Percentiles rank a stretch among this genome's conserved stretches.
These are phyloP conservation scores for Trichodelitschia bisporula DNA, from an alignment of 495 filamentous ascomycete species.

Conservation along the genomic window DNA sequence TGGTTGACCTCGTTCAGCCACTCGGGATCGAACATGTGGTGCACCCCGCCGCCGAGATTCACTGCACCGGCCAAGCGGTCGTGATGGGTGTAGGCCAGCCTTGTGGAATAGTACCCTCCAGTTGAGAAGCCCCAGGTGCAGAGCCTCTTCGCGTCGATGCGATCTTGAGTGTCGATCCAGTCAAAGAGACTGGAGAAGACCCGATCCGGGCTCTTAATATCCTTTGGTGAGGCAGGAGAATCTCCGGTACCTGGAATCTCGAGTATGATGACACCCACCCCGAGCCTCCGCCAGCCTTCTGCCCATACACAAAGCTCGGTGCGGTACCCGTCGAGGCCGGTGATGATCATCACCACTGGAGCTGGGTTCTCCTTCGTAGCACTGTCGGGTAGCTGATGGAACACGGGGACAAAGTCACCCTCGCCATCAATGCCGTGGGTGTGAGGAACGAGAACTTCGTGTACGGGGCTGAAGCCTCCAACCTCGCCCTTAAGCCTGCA, in stretches of 20 bases:
- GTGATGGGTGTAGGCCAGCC: slow-evolving; percentile 46
- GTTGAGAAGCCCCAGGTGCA: slow-evolving; percentile 48
- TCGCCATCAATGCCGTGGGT: slow-evolving; percentile 22
- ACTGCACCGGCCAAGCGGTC: slow-evolving; percentile 31
- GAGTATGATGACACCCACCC: slow-evolving; percentile 26
- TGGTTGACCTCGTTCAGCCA: slow-evolving; percentile 45
- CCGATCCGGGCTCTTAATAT: slow-evolving; percentile 26
- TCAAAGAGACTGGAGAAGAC: slow-evolving; percentile 39
- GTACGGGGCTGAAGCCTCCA: slow-evolving; percentile 16
- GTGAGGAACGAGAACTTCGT: slow-evolving; percentile 38
- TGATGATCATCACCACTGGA: slow-evolving; percentile 44
- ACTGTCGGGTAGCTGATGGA: slow-evolving; percentile 30
- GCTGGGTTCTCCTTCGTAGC: slow-evolving; percentile 18
- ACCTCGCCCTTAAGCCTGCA: too few species aligned
- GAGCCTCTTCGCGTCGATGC: slow-evolving; percentile 37
- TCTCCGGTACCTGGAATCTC: slow-evolving; percentile 70
- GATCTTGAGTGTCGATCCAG: slow-evolving; percentile 31
- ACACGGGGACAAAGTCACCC: slow-evolving; percentile 34
- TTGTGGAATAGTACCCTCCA: slow-evolving; percentile 55
- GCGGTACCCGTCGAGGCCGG: slow-evolving; percentile 55
- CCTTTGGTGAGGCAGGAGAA: slow-evolving; percentile 36
- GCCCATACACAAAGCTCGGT: slow-evolving; percentile 53
- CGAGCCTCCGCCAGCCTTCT: slow-evolving; percentile 39
- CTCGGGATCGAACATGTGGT: slow-evolving; percentile 38
- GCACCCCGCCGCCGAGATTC: slow-evolving; percentile 47